Conservation (phyloP, 2,329 filamentous ascomycete species). For the Tolypocladium inflatum region DNA sequence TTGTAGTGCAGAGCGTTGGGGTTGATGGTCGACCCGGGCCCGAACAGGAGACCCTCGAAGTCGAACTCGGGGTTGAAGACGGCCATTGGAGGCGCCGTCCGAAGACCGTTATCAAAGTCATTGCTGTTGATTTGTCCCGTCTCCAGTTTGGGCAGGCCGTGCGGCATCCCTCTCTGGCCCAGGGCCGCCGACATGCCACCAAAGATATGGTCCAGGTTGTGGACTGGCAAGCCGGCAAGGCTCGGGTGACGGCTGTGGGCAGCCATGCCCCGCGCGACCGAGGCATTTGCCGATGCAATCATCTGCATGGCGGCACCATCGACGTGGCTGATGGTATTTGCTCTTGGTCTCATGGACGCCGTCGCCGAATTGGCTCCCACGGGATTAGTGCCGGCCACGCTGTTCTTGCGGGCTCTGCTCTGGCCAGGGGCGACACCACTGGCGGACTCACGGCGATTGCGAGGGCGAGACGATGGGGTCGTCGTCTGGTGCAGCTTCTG, state of each 20-base stretch:
- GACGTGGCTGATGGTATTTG: slow-evolving; percentile 93
- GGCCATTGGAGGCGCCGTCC: slow-evolving; percentile 63
- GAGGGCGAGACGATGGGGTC: slow-evolving; percentile 75
- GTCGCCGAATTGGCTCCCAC: slow-evolving; percentile 33
- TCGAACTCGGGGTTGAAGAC: slow-evolving; percentile 50
- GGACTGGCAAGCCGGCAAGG: slow-evolving; percentile 55
- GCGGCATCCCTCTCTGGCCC: slow-evolving; percentile 55
- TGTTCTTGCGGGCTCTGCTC: slow-evolving; percentile 84
- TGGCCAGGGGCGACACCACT: slow-evolving; percentile 58
- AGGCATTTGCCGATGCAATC: slow-evolving; percentile 50
- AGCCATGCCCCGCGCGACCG: slow-evolving; percentile 38
- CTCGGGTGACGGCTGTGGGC: slow-evolving; percentile 66
- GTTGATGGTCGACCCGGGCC: slow-evolving; percentile 57
- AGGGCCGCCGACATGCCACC: slow-evolving; percentile 62
- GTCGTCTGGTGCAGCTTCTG: slow-evolving; percentile 96
- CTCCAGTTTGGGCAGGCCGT: slow-evolving; percentile 73
- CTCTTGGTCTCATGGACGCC: slow-evolving; percentile 69
- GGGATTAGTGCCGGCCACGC: slow-evolving; percentile 54
- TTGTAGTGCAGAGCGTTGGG: slow-evolving; percentile 74
- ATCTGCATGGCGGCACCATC: slow-evolving; percentile 69
- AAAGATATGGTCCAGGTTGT: slow-evolving; percentile 53
- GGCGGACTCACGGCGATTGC: slow-evolving; percentile 83
- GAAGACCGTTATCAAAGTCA: slow-evolving; percentile 58
- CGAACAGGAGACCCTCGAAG: slow-evolving; percentile 52
- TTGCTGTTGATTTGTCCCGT: slow-evolving; percentile 59